A percentile compares a stretch with the other conserved stretches of the same genome.
Conservation (phyloP, 768 basidiomycete genomes). For the Tylopilus vinaceipallidus region DNA sequence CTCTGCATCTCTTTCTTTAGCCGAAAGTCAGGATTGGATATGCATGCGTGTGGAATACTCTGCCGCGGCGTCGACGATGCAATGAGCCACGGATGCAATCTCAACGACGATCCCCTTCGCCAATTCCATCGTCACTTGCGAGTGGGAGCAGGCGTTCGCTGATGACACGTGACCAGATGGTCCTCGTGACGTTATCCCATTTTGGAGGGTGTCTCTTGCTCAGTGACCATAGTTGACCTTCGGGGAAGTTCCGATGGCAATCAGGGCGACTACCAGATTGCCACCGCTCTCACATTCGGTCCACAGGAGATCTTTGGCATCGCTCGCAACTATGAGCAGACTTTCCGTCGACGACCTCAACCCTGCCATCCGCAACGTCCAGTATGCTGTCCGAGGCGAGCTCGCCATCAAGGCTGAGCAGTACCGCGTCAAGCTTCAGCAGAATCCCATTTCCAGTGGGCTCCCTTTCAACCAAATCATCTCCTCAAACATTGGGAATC, state of each 20-base stretch:
- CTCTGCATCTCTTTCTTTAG: constrained; percentile 13
- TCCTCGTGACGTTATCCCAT: too few relatives aligned
- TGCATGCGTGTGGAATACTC: constrained; percentile 2
- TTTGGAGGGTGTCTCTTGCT: too few relatives aligned
- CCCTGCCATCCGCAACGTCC: constrained; percentile 78
- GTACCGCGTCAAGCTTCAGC: constrained; percentile 68
- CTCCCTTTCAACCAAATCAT: constrained; percentile 90
- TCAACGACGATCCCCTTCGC: not conserved
- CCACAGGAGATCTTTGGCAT: not conserved
- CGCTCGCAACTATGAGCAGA: constrained; percentile 42
- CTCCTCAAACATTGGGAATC: constrained; percentile 96
- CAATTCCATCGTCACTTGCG: constrained; percentile 7
- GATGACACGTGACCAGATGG: too few relatives aligned
- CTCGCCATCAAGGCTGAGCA: constrained; percentile 92
- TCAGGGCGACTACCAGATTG: constrained; percentile 1
- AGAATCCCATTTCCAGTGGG: constrained; percentile 39
- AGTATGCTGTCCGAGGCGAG: constrained; percentile 97
- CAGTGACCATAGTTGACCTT: too few relatives aligned
- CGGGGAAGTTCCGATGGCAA: constrained; percentile 16
- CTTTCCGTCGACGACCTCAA: constrained; percentile 77
- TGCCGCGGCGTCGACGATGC: not conserved
- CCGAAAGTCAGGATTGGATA: constrained; percentile 8
- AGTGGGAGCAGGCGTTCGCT: too few relatives aligned
- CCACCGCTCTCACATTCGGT: constrained; percentile 1
- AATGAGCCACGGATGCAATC: not conserved